phyloP scores from a whole-genome alignment of 441 rosid genomes.

The Brassica balearica region DNA sequence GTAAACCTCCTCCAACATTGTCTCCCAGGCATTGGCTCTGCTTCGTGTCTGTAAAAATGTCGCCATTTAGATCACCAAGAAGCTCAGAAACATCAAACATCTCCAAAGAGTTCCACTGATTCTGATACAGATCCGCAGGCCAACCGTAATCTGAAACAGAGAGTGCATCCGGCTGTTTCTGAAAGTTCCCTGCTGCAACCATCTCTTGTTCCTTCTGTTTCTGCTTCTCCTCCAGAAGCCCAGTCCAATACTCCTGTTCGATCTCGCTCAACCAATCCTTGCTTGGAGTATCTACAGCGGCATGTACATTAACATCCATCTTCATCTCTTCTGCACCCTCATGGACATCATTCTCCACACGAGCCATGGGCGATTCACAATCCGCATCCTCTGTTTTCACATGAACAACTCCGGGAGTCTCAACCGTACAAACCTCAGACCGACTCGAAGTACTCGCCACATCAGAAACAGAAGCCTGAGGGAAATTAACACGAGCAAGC shows the following conservation, averaged over 20 bases:
- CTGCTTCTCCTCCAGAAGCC: slow-evolving; percentile 11
- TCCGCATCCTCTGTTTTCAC: slow-evolving; percentile 34
- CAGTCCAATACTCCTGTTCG: slow-evolving; percentile 14
- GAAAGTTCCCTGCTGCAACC: background rate
- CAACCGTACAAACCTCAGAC: slow-evolving; percentile 54
- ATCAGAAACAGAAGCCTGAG: slow-evolving; percentile 43
- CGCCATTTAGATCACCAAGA: slow-evolving; percentile 41
- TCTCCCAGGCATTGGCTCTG: background rate
- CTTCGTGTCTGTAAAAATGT: slow-evolving; percentile 22
- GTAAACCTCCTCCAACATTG: background rate
- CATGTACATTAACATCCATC: background rate
- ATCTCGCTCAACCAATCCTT: slow-evolving; percentile 35
- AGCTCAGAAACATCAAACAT: slow-evolving; percentile 65
- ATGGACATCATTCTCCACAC: background rate
- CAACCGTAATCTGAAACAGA: slow-evolving; percentile 38
- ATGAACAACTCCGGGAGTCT: slow-evolving; percentile 13
- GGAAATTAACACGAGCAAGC: slow-evolving; percentile 61
- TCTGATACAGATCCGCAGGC: slow-evolving; percentile 31
- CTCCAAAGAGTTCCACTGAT: slow-evolving; percentile 46
- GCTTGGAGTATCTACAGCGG: no score
- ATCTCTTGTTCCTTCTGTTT: slow-evolving; percentile 15
- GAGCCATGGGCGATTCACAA: slow-evolving; percentile 34
- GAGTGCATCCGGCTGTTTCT: background rate
- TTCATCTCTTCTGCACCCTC: background rate
- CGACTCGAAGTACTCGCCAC: slow-evolving; percentile 45